Base-by-base conservation (phyloP, 148 eudicot genomes). In the Chenopodium formosanum region DNA sequence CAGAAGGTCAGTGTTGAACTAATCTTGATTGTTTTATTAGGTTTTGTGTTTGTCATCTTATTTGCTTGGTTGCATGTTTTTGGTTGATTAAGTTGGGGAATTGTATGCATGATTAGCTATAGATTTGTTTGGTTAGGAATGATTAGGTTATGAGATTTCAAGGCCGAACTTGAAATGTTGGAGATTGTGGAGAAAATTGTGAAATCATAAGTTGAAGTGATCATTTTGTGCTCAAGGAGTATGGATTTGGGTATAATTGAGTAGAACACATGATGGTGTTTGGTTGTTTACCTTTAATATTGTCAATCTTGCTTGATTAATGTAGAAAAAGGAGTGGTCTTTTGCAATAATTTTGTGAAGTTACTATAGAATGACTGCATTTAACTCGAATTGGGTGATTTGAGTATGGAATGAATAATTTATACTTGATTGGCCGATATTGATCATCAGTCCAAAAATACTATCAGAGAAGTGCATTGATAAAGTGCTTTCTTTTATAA, bases 1-100 rank as follows among this genome's bases (percentile, higher is more conserved):
- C 97, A 95, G 68, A 95, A 93, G 98, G 98, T 94, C 69, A 76
- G 81, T 56, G 46, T 32, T 19, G 22, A 50, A 9, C 40, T 22
- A 58, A 32, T 32, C 46, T 1, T 68, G 32, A 6, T 7, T 13
- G 4, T 12, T 31, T 12, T 68, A 40, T 27, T 19, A 37, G 19
- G 50, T 62, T 52, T 56, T 70, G 80, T 27, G 52, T 31, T 34
- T 70, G 73, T 70, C 19, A 67, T 2, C 3, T 29, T 40, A 40
- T 67, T 29, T 40, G 31, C 12, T 1, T 67, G 7, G n/a, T 58
- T 62, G 6, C 10, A 62, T 22, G 66, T 22, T 62, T n/a, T 20
- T 62, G 66, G 23, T 62, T 62, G 66, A 62, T 62, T 7, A 1
- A 22, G 2, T 20, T 62, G 23, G 22, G 25, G 27, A 6, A 62